Evolutionary conservation across 148 eudicot genomes (phyloP).

Genomic region (Simmondsia chinensis): DNA sequence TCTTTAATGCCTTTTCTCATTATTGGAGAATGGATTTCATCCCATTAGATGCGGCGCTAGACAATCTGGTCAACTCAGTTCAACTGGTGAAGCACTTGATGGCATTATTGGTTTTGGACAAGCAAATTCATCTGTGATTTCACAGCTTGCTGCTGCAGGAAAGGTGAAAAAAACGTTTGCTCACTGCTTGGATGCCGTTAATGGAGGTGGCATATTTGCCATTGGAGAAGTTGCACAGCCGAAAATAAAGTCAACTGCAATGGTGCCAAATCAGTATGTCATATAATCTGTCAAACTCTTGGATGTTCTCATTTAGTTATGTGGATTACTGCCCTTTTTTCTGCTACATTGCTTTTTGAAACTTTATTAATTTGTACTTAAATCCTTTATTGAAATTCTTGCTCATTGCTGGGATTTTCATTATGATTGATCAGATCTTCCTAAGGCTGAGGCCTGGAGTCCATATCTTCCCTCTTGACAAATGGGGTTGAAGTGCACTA

Average conservation of each 20-base stretch:
- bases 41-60: constrained; percentile 65
- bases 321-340: too few relatives aligned
- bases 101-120: constrained; percentile 95
- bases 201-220: constrained; percentile 92
- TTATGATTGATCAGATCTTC: too few relatives aligned
- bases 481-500: too few relatives aligned
- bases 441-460: too few relatives aligned
- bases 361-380: too few relatives aligned
- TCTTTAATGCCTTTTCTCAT: too few relatives aligned
- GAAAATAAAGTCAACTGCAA: constrained; percentile 48
- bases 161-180: constrained; percentile 73
- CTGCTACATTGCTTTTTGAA: too few relatives aligned
- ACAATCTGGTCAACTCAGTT: constrained; percentile 70
- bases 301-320: too few relatives aligned
- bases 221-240: constrained; percentile 85
- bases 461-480: too few relatives aligned
- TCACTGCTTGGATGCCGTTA: constrained; percentile 72
- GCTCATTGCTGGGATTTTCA: too few relatives aligned
- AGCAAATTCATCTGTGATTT: constrained; percentile 70
- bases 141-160: constrained; percentile 75
- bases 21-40: too few relatives aligned
- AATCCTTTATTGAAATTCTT: too few relatives aligned
- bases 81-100: constrained; percentile 68
- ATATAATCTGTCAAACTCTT: constrained; percentile 5
- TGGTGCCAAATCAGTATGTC: constrained; percentile 65